Evolutionary conservation across 2,329 filamentous ascomycete species (phyloP).

Genomic region (Claviceps sp.): DNA sequence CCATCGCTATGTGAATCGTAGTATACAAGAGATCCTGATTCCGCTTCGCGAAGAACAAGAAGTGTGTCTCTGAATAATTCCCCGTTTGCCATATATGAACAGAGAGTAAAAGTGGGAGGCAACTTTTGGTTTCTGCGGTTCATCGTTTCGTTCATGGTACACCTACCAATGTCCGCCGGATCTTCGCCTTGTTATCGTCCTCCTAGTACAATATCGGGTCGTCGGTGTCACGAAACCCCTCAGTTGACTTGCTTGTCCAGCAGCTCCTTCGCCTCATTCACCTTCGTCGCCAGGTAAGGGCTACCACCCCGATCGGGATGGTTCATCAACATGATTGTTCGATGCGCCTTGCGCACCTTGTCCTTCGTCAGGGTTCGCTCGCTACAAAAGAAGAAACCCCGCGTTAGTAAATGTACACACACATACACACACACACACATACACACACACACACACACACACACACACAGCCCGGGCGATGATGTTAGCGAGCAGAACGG

Average conservation of each 20-base stretch:
- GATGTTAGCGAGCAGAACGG: no score
- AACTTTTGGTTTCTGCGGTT: not conserved
- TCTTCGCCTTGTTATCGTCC: not conserved
- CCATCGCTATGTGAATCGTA: conserved; percentile 31
- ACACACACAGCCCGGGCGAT: no score
- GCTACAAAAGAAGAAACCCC: conserved; percentile 28
- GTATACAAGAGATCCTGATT: conserved; percentile 17
- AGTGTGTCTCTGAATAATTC: not conserved
- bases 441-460: no score
- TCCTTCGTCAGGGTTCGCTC: conserved; percentile 83
- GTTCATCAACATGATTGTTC: conserved; percentile 91
- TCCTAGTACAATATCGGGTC: not conserved
- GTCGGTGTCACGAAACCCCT: conserved; percentile 3
- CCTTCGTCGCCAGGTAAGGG: conserved; percentile 91
- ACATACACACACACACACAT: no score
- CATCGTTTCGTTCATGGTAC: no score
- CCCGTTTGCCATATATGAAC: not conserved
- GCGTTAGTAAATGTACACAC: not conserved
- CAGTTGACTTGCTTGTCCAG: conserved; percentile 52
- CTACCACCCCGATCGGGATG: conserved; percentile 95
- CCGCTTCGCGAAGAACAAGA: not conserved
- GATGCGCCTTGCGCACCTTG: conserved; percentile 88
- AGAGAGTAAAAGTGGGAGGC: not conserved
- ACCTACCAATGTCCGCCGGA: no score
- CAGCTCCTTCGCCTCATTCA: conserved; percentile 97